phyloP scores from a whole-genome alignment of 148 eudicot species.

The Amaranthus cruentus region DNA sequence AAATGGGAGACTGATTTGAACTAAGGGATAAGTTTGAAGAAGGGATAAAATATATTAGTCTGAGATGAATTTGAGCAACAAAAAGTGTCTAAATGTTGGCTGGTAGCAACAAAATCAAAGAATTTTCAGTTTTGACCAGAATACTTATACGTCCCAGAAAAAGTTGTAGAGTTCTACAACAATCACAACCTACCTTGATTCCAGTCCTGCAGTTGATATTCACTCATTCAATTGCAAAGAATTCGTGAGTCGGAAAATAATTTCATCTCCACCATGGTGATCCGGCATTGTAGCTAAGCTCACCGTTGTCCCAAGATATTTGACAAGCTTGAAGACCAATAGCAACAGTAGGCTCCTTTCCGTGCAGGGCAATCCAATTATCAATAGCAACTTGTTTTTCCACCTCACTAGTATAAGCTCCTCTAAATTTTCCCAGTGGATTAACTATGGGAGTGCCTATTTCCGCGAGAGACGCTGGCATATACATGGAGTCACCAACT shows the following conservation, averaged over 20 bases:
- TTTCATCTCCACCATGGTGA: constrained; percentile 95
- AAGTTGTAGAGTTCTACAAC: neutral
- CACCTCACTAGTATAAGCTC: constrained; percentile 37
- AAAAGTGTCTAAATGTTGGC: neutral
- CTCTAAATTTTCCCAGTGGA: constrained; percentile 51
- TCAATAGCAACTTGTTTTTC: constrained; percentile 45
- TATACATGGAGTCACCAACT: constrained; percentile 94
- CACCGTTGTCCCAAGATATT: constrained; percentile 91
- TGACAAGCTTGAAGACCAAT: constrained; percentile 97
- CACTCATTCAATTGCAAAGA: neutral
- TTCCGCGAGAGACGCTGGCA: constrained; percentile 82
- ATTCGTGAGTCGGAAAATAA: neutral
- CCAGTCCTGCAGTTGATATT: neutral
- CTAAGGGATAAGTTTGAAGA: no score
- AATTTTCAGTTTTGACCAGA: neutral
- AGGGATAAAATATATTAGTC: no score
- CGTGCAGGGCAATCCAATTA: constrained; percentile 69
- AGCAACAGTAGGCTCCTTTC: constrained; percentile 80
- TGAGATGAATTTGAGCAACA: no score
- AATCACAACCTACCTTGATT: constrained; percentile 16
- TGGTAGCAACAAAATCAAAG: neutral
- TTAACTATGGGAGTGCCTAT: constrained; percentile 52
- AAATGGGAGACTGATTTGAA: no score
- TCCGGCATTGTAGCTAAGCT: constrained; percentile 68
- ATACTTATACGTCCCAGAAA: neutral